Conservation (phyloP, 2,329 filamentous ascomycete species). For the Fusarium begoniae region DNA sequence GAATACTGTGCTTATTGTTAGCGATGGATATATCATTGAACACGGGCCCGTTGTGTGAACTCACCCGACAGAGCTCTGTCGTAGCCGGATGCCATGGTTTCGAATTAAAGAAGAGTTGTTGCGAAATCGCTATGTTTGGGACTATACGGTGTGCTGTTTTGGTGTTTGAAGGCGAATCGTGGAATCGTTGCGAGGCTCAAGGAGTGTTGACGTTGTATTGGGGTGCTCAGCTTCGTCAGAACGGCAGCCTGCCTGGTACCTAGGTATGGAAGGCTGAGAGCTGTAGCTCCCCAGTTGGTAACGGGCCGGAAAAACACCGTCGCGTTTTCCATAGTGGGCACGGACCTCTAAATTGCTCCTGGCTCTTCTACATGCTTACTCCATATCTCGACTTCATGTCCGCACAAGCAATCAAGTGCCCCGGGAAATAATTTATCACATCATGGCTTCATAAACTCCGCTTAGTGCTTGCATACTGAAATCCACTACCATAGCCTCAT, state of each 20-base stretch:
- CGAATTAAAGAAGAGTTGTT: constrained; percentile 2
- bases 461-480: neutral
- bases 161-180: constrained; percentile 18
- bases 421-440: neutral
- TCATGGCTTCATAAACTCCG: neutral
- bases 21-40: constrained; percentile 50
- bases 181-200: constrained; percentile 28
- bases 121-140: neutral
- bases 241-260: constrained; percentile 49
- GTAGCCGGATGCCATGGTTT: constrained; percentile 87
- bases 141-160: constrained; percentile 5
- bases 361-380: neutral
- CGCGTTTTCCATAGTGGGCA: constrained; percentile 27
- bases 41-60: constrained; percentile 47
- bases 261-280: constrained; percentile 40
- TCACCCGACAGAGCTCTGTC: constrained; percentile 98
- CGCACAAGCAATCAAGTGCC: neutral
- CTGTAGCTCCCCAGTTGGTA: constrained; percentile 42
- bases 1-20: constrained; percentile 75
- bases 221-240: constrained; percentile 52
- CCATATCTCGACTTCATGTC: neutral
- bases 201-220: constrained; percentile 38
- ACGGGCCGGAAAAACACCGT: constrained; percentile 44
- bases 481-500: neutral
- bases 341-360: neutral